A percentile compares a stretch with the other conserved stretches of the same genome.
Evolutionary conservation across 306 rosid genomes (phyloP).

Genomic region (Urtica urens): DNA sequence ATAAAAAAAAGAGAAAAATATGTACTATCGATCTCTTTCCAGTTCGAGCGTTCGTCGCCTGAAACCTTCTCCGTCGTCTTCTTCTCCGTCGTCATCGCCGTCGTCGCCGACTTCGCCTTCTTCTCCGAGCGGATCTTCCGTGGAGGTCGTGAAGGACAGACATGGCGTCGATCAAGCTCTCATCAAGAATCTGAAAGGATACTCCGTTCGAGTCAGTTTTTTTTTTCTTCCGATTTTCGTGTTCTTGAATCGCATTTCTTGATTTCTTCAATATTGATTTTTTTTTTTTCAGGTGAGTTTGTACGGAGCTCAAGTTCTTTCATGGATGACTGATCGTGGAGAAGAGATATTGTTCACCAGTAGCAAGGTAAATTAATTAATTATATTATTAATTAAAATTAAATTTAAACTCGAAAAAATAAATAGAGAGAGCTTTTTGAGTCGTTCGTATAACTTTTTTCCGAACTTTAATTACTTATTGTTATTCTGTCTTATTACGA

Average conservation of each 20-base stretch:
- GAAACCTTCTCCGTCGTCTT: too few species aligned
- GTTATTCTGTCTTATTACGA: too few species aligned
- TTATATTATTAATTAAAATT: too few species aligned
- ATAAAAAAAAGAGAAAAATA: too few species aligned
- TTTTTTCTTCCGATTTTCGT: neutral
- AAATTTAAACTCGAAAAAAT: too few species aligned
- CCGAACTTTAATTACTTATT: too few species aligned
- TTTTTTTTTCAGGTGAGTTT: conserved; percentile 51
- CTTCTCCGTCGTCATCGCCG: too few species aligned
- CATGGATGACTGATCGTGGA: conserved; percentile 66
- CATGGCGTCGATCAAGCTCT: conserved; percentile 44
- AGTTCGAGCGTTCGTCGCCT: too few species aligned
- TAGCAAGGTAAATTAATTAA: conserved; percentile 36
- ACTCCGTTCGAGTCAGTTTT: conserved; percentile 42
- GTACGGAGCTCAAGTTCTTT: conserved; percentile 86
- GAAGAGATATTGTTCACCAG: conserved; percentile 73
- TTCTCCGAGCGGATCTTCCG: neutral
- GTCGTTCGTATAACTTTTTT: too few species aligned
- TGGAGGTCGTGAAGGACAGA: conserved; percentile 42
- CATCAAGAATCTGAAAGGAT: conserved; percentile 57
- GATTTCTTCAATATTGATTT: neutral
- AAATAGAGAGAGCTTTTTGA: too few species aligned
- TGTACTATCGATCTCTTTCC: too few species aligned
- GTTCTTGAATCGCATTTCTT: neutral
- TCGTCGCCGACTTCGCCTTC: neutral